Evolutionary conservation across 2,329 filamentous ascomycete species (phyloP), one percentile per base, ranked within the genome.

Genomic region (Chalaropsis ovoidea): DNA sequence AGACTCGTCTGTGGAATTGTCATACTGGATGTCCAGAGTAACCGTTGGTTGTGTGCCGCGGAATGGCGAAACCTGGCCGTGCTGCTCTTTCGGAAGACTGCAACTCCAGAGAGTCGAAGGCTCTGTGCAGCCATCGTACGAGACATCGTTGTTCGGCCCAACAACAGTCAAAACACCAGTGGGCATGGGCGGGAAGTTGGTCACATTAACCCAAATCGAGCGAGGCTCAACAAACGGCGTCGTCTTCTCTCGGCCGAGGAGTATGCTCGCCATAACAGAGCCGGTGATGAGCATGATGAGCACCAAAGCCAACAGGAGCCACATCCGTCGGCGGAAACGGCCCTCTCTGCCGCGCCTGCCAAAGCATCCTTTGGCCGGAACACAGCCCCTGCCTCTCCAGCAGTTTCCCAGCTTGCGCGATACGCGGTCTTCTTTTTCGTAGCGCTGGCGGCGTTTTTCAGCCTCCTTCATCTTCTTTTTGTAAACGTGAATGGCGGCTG

Each of bases 51-150:
- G 83, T 68, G 87, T 81, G 0, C 85, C 77, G 43, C 80, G 77
- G 71, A 86, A 89, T 0, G 86, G 85, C 1, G 79, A 76, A 54
- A 86, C 82, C 0, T 81, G 79, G 2, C 80, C 75, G 54, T 92
- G 88, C 67, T 89, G 76, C 70, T 91, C 89, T 72, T 90, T 90
- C 1, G 92, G 90, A 17, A 95, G 75, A 11, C 86, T 82, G 73
- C 92, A 97, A 72, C 88, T 95, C 92, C 92, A 97, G 65, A 94
- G 75, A 0, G 88, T 89, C 10, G 84, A 79, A 0, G 87, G 87
- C 7, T 80, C 77, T 3, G 92, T 85, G 70, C 92, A 97, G 6
- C 82, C 83, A 24, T 82, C 83, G 64, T 84, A 81, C n/a, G 83
- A 77, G 1, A 81, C 76, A 0, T 82, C 81, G 62, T 87, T 85